Evolutionary conservation across 2,329 filamentous ascomycete species (phyloP), one percentile per base, ranked within the genome.

Genomic region (Eurotiales sp.): DNA sequence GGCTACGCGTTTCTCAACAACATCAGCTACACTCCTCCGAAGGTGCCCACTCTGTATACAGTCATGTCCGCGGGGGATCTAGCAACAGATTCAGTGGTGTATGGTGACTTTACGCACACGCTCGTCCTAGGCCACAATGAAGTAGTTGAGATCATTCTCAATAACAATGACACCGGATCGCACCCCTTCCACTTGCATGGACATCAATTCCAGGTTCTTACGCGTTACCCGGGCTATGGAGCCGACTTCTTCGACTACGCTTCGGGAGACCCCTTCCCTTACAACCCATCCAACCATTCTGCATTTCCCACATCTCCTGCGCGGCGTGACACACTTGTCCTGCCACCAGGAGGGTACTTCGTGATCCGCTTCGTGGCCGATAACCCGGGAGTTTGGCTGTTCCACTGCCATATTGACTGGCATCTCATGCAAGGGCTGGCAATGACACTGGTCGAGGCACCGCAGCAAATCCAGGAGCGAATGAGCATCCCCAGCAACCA

Each of bases 401-500:
- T 90, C 72, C 87, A 90, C 69, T 91, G 87, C 68, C 88, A 92
- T 64, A 85, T 91, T 48, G 86, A 88, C 63, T 92, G 86, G 86
- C 86, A 90, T 63, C 74, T 88, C 52, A 71, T 78, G 1, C 82
- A 82, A 3, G 86, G 86, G n/a, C 74, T 89, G 2, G 73, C 82
- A 3, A 79, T 83, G 21, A 83, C 82, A 1, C 79, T 88, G 56
- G 67, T 87, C 55, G 84, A 86, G 66, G 79, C 81, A 0, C 84
- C 84, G 0, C 63, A 77, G 3, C 77, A 82, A 15, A 63, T 93
- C 0, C 87, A 90, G 61, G 7, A 79, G 53, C 72, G 68, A 0
- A 59, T 86, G 30, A 72, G 69, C 0, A 79, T 95, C 17, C 87
- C 74, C 7, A 14, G 41, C 12, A 41, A 50, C 14, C 51, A 56